phyloP scores from a whole-genome alignment of 768 basidiomycete genomes.

The Boletus barrowsii region DNA sequence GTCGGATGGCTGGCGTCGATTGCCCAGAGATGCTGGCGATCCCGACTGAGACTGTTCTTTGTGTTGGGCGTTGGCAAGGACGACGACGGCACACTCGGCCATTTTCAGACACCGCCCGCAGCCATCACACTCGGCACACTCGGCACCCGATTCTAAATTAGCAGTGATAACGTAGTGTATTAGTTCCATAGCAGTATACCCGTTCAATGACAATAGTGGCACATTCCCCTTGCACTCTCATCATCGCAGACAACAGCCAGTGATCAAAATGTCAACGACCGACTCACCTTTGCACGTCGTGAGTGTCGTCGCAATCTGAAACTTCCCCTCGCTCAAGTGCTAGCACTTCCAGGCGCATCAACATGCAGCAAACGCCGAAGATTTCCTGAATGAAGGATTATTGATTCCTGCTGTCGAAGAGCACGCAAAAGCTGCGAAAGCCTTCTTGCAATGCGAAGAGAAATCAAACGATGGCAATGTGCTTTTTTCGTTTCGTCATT shows the following conservation, averaged over 20 bases:
- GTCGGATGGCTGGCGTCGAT: neutral
- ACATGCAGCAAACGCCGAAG: slow-evolving; percentile 79
- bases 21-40: neutral
- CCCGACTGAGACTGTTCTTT: neutral
- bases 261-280: slow-evolving; percentile 30
- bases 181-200: no score
- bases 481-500: slow-evolving; percentile 19
- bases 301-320: slow-evolving; percentile 14
- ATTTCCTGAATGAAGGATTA: slow-evolving; percentile 61
- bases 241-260: no score
- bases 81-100: slow-evolving; percentile 7
- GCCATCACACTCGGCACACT: slow-evolving; percentile 5
- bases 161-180: no score
- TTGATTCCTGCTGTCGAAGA: slow-evolving; percentile 72
- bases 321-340: neutral
- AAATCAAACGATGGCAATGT: slow-evolving; percentile 74
- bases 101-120: slow-evolving; percentile 32
- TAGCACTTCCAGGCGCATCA: slow-evolving; percentile 63
- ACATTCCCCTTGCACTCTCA: no score
- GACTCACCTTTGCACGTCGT: slow-evolving; percentile 55
- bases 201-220: neutral
- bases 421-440: slow-evolving; percentile 72
- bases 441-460: slow-evolving; percentile 70
- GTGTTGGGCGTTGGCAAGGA: slow-evolving; percentile 14
- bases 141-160: slow-evolving; percentile 23